A percentile compares a stretch with the other conserved stretches of the same genome.
Evolutionary conservation across 805 yeast genomes (phyloP).

Genomic region (Ascoidea asiatica): DNA sequence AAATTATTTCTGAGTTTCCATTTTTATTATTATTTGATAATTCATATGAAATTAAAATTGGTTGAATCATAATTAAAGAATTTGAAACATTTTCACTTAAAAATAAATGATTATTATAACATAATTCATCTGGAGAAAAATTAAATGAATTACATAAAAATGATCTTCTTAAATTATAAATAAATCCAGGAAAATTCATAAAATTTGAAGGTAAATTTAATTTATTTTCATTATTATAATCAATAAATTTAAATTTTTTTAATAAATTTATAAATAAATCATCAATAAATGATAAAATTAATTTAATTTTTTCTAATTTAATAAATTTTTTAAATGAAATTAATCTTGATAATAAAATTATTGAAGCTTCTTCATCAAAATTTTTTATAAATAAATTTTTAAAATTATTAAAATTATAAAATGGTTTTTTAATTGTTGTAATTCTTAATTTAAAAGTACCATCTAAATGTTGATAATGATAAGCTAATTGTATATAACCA

Average conservation of each 20-base stretch:
- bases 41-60: constrained; percentile 82
- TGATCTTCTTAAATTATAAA: constrained; percentile 90
- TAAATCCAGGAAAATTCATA: constrained; percentile 86
- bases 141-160: constrained; percentile 94
- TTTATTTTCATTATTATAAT: constrained; percentile 71
- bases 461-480: constrained; percentile 90
- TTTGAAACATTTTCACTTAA: constrained; percentile 86
- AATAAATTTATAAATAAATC: constrained; percentile 81
- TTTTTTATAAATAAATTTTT: constrained; percentile 34
- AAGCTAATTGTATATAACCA: constrained; percentile 62
- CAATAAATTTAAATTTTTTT: constrained; percentile 86
- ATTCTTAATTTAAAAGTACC: constrained; percentile 85
- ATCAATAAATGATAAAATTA: constrained; percentile 89
- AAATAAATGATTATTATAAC: constrained; percentile 87
- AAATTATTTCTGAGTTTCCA: background rate
- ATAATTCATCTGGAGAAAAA: constrained; percentile 98
- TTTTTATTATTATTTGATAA: constrained; percentile 29
- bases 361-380: constrained; percentile 98
- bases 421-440: constrained; percentile 49
- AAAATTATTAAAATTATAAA: constrained; percentile 3
- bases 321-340: constrained; percentile 61
- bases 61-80: constrained; percentile 94
- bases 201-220: constrained; percentile 78
- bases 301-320: constrained; percentile 79
- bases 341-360: constrained; percentile 82